Evolutionary conservation across 2,329 filamentous ascomycete genomes (phyloP), one percentile per base, ranked within the genome.

Genomic region (Coccinonectria pachysandricola): DNA sequence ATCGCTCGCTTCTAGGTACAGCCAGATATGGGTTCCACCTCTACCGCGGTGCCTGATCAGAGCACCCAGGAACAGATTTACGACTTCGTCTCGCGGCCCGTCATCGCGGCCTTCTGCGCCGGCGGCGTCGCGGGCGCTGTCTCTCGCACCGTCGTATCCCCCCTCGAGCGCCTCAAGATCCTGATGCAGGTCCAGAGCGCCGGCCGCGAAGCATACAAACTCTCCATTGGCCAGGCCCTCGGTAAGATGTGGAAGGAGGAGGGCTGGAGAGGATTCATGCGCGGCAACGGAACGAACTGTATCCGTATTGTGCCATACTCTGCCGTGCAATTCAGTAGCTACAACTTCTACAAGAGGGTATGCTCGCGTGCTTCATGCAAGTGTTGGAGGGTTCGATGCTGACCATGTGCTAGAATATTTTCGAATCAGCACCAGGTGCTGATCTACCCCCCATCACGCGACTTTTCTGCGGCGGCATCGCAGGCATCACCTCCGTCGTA

Each of bases 301-400:
- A 84, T 98, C 46, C 83, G 91, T 36, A 98, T 98, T 42, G 85
- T 98, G 27, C 91, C 91, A 4, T 98, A 98, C 56, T 96, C 88
- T 25, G 91, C 91, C 8, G 91, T 96, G 20, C 91, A 98, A 51
- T 98, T 98, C 56, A 88, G 88, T 43, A 92, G 86, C 51, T 98
- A 96, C 64, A 96, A 93, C 53, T 75, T 96, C 42, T 98, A 98
- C 61, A 95, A 93, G 59, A 72, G 76, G 61, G 87, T 92, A 62
- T 53, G 77, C 29, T 19, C 12, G 7, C 14, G 12, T 12, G 3
- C 9, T n/a, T 11, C 10, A 12, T 15, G 12, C 8, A 15, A 8
- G 9, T 6, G 8, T 6, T n/a, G 17, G n/a, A 15, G 7, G 7
- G 8, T 6, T 18, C 14, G 20, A 11, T 7, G 19, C 15, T 36